Base-by-base conservation (phyloP, 148 eudicot species). In the Arbutus unedo region DNA sequence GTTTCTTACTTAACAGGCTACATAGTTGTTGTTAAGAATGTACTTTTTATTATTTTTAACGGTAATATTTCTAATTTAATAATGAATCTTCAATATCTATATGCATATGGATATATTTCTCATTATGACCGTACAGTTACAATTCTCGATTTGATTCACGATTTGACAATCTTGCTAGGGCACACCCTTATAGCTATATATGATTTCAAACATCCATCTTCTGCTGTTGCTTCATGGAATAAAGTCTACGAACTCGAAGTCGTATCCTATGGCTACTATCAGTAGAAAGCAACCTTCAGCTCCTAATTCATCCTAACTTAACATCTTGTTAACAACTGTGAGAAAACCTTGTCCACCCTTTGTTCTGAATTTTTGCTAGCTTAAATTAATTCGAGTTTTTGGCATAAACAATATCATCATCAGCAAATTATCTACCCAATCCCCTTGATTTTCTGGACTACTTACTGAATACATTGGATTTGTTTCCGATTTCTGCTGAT, bases 341-440 rank as follows among this genome's bases (percentile, higher is more conserved):
- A 43, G 50, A 71, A 71, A 71, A 11, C 3, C 3, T 3, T 54
- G 3, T 54, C 11, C 48, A 21, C n/a, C 53, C 8, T 73, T 47
- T 73, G 13, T 41, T 53, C 47, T 8, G 13, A 54, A 3, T 15
- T 51, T 9, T 51, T 9, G n/a, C 31, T 66, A 7, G 66, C 25
- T n/a, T 60, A 60, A 75, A 75, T 6, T 75, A 6, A 21, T 75
- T 5, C 8, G 1, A 23, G 45, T 38, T 68, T 23, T 48, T 57
- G 25, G 31, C 19, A 38, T 31, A 2, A 25, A 9, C 10, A 9
- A 4, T 9, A 31, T 11, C 14, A 23, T 25, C 43, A 54, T 13
- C 79, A 51, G 79, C 60, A 51, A 51, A 74, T 76, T 53, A 66
- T 11, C 5, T 66, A 25, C 71, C 71, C 31, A 66, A 66, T 25